Evolutionary conservation across 306 rosid genomes (phyloP).

Genomic region (Dalbergia cochinchinensis): DNA sequence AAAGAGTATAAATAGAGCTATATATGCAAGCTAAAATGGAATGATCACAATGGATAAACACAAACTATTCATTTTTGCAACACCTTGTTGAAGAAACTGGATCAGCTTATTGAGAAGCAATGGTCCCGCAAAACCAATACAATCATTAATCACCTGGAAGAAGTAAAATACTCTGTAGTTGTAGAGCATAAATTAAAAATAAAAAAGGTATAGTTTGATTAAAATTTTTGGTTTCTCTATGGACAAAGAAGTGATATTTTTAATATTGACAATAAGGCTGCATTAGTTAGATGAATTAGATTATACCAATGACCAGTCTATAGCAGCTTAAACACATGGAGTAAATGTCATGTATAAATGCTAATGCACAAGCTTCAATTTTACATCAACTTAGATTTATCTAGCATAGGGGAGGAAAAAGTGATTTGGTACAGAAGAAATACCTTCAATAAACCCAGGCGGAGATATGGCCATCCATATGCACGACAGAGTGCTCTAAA

Average conservation of each 20-base stretch:
- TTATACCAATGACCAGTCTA: neutral
- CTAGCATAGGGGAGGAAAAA: slow-evolving; percentile 30
- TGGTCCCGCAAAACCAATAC: slow-evolving; percentile 90
- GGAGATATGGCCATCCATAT: slow-evolving; percentile 90
- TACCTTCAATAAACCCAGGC: slow-evolving; percentile 92
- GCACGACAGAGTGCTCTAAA: slow-evolving; percentile 83
- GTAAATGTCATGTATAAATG: slow-evolving; percentile 10
- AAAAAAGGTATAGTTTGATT: slow-evolving; percentile 5
- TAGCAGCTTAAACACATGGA: slow-evolving; percentile 18
- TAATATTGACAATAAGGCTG: slow-evolving; percentile 26
- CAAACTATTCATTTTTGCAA: slow-evolving; percentile 42
- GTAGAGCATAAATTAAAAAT: slow-evolving; percentile 6
- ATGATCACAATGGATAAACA: slow-evolving; percentile 38
- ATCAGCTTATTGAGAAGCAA: slow-evolving; percentile 95
- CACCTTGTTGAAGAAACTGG: slow-evolving; percentile 88
- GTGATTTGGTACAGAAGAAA: slow-evolving; percentile 20
- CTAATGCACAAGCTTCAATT: slow-evolving; percentile 16
- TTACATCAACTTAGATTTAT: slow-evolving; percentile 29
- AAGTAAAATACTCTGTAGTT: slow-evolving; percentile 42
- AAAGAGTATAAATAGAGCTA: slow-evolving; percentile 34
- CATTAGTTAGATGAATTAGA: neutral
- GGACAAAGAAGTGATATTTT: slow-evolving; percentile 22
- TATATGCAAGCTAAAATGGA: slow-evolving; percentile 24
- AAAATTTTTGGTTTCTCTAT: slow-evolving; percentile 36
- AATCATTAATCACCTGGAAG: slow-evolving; percentile 87